Base-by-base conservation (phyloP, 768 basidiomycete genomes). In the Tylopilus plumbeoviolaceoides region DNA sequence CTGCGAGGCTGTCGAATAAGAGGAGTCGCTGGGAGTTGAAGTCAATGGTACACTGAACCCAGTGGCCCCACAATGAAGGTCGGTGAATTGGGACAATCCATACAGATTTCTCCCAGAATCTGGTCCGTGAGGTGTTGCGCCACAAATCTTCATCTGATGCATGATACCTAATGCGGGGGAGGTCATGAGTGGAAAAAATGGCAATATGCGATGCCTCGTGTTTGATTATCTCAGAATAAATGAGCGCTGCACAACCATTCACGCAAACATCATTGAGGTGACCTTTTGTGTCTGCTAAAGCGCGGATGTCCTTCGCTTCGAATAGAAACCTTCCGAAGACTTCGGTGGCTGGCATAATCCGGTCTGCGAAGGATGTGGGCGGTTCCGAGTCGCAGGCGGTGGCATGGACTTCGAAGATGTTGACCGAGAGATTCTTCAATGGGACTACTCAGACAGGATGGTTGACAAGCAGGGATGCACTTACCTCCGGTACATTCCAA, bases 71-170 rank as follows among this genome's bases (percentile, higher is more conserved):
- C 0, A 41, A 38, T 1, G 42, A 56, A 0, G 55, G 40, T 1
- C 18, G 31, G 7, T 56, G 51, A 1, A 56, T 56, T 0, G 54
- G 54, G 0, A 55, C 15, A 2, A 55, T 66, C 72, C 73, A 77
- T 0, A 65, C 10, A 0, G 47, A 2, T 42, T 67, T 70, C 1
- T 31, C 20, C 73, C 72, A 75, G 44, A 62, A 77, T 5, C 43
- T 20, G 0, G 60, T 61, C 1, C 39, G 35, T 0, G 27, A 21
- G 0, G 45, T 54, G 4, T 48, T 46, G 0, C 50, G 20, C 73
- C 72, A 75, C 0, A 75, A 14, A 0, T 57, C 50, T 0, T 47
- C 28, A 23, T 64, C 49, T 0, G 9, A 2, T 0, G 52, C 47
- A 6, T 62, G 36, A 12, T 50, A 45, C 0, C 33, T 0, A 7